Conservation (phyloP, 805 yeast species). For the Candida khao-thaluensis region DNA sequence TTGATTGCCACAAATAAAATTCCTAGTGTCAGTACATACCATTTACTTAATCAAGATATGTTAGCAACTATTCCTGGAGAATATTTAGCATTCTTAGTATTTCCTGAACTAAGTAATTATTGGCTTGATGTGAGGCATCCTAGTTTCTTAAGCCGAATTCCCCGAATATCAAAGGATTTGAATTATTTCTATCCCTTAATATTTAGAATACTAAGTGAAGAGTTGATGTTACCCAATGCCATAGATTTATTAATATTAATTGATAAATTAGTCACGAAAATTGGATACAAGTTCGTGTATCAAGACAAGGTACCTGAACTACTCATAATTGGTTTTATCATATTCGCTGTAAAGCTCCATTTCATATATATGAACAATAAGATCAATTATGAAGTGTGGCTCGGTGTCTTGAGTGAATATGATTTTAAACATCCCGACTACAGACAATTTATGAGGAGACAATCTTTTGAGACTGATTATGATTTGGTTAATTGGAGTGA, state of each 20-base stretch:
- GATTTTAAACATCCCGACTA: conserved; percentile 12
- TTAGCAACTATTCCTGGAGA: conserved; percentile 34
- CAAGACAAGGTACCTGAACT: conserved; percentile 34
- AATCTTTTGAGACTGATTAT: conserved; percentile 8
- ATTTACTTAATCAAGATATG: conserved; percentile 38
- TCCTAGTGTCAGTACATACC: conserved; percentile 47
- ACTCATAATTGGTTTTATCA: conserved; percentile 29
- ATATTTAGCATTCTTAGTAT: neutral
- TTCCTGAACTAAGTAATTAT: conserved; percentile 7
- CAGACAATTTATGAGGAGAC: conserved; percentile 10
- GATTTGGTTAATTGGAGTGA: conserved; percentile 50
- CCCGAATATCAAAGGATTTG: conserved; percentile 2
- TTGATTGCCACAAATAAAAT: conserved; percentile 44
- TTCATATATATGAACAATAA: conserved; percentile 24
- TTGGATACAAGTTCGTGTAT: conserved; percentile 11
- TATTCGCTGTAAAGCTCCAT: conserved; percentile 31
- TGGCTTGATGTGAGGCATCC: neutral
- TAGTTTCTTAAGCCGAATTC: neutral
- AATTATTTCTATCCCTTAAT: conserved; percentile 37
- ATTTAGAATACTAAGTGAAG: conserved; percentile 40
- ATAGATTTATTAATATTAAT: conserved; percentile 45
- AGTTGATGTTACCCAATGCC: conserved; percentile 47
- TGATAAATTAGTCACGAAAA: conserved; percentile 16
- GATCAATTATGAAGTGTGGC: conserved; percentile 18
- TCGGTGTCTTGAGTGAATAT: conserved; percentile 7